Evolutionary conservation across 1,284 basidiomycete genomes (phyloP).

Genomic region (Leccinum subrobustum): DNA sequence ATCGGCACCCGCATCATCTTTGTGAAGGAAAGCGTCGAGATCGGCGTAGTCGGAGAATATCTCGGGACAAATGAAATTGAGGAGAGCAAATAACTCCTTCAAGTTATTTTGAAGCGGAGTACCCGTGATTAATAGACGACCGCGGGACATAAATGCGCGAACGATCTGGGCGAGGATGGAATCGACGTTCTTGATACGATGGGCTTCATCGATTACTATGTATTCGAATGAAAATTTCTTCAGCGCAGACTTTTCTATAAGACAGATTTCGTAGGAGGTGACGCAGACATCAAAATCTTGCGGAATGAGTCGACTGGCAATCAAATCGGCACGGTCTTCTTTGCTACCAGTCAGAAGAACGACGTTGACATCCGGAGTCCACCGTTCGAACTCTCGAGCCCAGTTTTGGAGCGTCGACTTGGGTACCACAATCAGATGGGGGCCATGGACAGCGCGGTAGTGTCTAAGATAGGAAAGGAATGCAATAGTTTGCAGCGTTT

Average conservation of each 20-base stretch:
- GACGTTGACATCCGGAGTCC: slow-evolving; percentile 90
- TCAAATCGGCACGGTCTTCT: slow-evolving; percentile 86
- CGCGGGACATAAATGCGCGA: slow-evolving; percentile 85
- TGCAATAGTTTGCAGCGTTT: slow-evolving; percentile 97
- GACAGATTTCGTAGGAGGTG: slow-evolving; percentile 96
- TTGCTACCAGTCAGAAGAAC: slow-evolving; percentile 84
- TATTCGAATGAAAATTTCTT: slow-evolving; percentile 98
- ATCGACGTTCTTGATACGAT: slow-evolving; percentile 99
- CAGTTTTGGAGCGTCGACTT: slow-evolving; percentile 98
- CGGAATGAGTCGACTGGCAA: slow-evolving; percentile 76
- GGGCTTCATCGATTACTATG: slow-evolving; percentile 98
- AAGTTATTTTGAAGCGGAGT: slow-evolving; percentile 98
- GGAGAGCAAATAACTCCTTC: slow-evolving; percentile 93
- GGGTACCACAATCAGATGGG: slow-evolving; percentile 94
- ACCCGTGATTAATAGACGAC: slow-evolving; percentile 92
- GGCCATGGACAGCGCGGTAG: slow-evolving; percentile 74
- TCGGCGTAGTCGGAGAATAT: slow-evolving; percentile 78
- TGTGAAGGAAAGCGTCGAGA: slow-evolving; percentile 75
- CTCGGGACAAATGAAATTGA: slow-evolving; percentile 93
- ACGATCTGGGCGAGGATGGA: slow-evolving; percentile 96
- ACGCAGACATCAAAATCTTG: slow-evolving; percentile 95
- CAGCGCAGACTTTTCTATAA: slow-evolving; percentile 89
- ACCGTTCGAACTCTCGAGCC: slow-evolving; percentile 89
- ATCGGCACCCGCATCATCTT: slow-evolving; percentile 71
- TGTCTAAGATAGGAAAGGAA: slow-evolving; percentile 96